Evolutionary conservation across 2,329 filamentous ascomycete genomes (phyloP).

Genomic region (Penicillium sp.): DNA sequence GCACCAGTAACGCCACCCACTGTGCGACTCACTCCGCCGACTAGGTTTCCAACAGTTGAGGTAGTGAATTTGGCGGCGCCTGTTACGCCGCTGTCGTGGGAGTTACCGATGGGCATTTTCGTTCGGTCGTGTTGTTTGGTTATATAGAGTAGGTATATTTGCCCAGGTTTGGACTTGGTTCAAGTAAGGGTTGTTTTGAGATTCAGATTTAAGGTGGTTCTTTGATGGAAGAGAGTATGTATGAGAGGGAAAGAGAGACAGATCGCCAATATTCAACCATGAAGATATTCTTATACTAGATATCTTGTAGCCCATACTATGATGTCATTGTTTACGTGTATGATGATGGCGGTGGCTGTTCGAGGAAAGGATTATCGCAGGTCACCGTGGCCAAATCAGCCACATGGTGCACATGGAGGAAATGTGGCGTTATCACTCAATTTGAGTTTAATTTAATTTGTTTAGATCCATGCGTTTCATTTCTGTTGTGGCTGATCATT

Average conservation of each 20-base stretch:
- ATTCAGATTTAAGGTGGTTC: neutral
- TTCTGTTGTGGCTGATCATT: neutral
- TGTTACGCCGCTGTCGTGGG: conserved; percentile 44
- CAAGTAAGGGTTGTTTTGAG: too few species aligned
- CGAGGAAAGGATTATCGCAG: neutral
- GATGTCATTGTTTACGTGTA: conserved; percentile 18
- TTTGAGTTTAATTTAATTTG: neutral
- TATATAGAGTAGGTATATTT: neutral
- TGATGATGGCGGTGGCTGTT: conserved; percentile 15
- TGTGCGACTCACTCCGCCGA: conserved; percentile 55
- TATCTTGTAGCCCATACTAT: neutral
- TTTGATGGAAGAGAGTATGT: neutral
- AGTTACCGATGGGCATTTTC: conserved; percentile 19
- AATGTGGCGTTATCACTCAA: neutral
- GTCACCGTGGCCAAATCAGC: neutral
- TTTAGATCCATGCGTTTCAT: neutral
- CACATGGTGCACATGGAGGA: neutral
- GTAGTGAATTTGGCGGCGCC: conserved; percentile 57
- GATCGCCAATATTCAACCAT: neutral
- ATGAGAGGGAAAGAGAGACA: neutral
- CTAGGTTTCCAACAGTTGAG: conserved; percentile 56
- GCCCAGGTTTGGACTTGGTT: neutral
- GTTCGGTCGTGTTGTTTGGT: neutral
- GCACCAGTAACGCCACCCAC: conserved; percentile 57
- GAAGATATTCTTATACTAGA: neutral